Base-by-base conservation (phyloP, 129 eudicot genomes). In the Arctium lappa region DNA sequence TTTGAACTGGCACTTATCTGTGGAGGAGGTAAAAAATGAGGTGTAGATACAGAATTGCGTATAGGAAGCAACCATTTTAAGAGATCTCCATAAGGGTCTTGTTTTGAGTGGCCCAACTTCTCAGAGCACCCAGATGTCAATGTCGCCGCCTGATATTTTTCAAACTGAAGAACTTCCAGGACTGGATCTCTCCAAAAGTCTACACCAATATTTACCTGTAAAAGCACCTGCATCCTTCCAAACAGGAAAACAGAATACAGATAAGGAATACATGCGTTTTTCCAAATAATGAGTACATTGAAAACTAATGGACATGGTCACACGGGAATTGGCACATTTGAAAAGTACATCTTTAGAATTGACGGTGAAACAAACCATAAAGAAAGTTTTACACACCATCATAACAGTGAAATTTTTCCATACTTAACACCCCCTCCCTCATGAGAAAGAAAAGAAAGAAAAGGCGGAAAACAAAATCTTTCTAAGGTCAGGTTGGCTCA, bases 201-300 rank as follows among this genome's bases (percentile, higher is more conserved):
- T 74, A 85, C 90, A 73, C 92, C 90, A 72, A 94, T 86, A 86
- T 87, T 92, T 69, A 92, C 90, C 79, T 91, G 91, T 88, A 94
- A 90, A 84, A 90, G 91, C 77, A 94, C 98, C 98, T 94, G 97
- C 98, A 91, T 88, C 91, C 97, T 92, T 92, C 92, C 98, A 89
- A 66, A 88, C 88, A 89, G 83, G 88, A 94, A 89, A 76, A 86
- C 86, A 77, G 79, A 79, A 89, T 83, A 73, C 85, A 87, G 56
- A 93, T 88, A 82, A 90, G 87, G 27, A 34, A 74, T 70, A 70
- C 34, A 72, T 40, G 42, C 32, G 5, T 22, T 22, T 39, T 74
- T 63, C 10, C 32, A 12, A 50, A 72, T 62, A 38, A 53, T 53
- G 65, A 30, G 32, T 15, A 22, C 32, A 39, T 65, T 39, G 65